phyloP scores from a whole-genome alignment of 306 rosid genomes.

The Cucurbita pepo region DNA sequence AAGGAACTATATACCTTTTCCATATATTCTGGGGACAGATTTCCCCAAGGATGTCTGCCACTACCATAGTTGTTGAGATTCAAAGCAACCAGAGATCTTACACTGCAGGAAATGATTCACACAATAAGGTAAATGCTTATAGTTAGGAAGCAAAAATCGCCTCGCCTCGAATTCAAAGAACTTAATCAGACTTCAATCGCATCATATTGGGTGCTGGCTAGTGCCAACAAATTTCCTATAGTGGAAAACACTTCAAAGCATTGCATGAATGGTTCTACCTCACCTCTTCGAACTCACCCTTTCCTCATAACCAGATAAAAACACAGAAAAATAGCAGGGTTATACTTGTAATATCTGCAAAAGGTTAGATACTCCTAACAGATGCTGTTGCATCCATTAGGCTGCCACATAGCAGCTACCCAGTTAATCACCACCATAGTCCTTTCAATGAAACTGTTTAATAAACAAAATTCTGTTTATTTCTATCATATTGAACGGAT shows the following conservation, averaged over 20 bases:
- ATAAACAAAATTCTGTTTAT: not conserved
- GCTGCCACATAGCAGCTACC: not conserved
- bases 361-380: not conserved
- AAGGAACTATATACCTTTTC: constrained; percentile 50
- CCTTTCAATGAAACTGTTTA: not conserved
- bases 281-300: not conserved
- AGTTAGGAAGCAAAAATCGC: not conserved
- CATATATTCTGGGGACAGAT: constrained; percentile 66
- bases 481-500: not conserved
- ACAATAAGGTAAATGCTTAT: constrained; percentile 3
- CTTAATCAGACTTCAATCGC: not conserved
- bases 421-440: not conserved
- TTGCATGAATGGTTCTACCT: not conserved
- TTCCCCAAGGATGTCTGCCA: constrained; percentile 99
- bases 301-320: not conserved
- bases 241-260: not conserved
- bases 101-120: constrained; percentile 39
- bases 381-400: not conserved
- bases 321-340: not conserved
- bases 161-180: not conserved
- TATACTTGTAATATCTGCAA: not conserved
- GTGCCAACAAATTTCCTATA: not conserved
- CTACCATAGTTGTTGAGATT: constrained; percentile 95
- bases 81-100: constrained; percentile 80
- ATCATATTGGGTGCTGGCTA: not conserved